These are phyloP conservation scores for Herpetomonas tarakana DNA, from an alignment of 208 protist genomes.

Conservation along the genomic window DNA sequence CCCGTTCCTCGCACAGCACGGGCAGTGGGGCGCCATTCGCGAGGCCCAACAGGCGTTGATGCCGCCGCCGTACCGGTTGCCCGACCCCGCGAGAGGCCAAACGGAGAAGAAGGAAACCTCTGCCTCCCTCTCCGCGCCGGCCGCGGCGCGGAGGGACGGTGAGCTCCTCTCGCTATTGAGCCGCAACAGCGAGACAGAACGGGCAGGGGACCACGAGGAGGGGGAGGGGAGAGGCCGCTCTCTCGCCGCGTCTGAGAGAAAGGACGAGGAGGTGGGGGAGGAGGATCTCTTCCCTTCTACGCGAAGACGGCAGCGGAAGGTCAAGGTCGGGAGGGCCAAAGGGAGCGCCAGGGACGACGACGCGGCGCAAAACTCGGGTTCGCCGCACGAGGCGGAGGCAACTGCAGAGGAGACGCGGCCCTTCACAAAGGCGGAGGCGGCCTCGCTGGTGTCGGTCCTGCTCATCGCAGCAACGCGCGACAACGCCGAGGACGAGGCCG, in stretches of 20 bases:
- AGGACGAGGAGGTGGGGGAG: no score
- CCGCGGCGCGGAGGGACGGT: no score
- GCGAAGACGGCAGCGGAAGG: no score
- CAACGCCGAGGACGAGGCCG: no score
- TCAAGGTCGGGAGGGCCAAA: no score
- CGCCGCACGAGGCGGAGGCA: neutral
- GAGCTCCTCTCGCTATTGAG: no score
- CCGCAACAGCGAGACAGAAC: no score
- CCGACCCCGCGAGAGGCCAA: neutral
- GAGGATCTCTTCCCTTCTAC: no score
- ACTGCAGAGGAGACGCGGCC: neutral
- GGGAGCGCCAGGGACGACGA: neutral
- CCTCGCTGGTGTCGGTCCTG: neutral
- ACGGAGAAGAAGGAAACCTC: neutral
- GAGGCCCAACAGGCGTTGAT: slow-evolving; percentile 8
- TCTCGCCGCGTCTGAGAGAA: no score
- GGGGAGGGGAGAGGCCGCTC: no score
- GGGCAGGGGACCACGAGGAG: no score
- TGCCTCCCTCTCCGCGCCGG: no score
- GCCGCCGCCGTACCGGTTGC: neutral
- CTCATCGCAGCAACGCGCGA: neutral
- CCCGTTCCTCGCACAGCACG: slow-evolving; percentile 28
- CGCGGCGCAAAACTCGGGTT: neutral
- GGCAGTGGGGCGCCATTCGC: slow-evolving; percentile 29
- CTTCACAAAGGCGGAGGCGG: neutral